phyloP scores from a whole-genome alignment of 345 rosid genomes.

The Populus pruinosa region DNA sequence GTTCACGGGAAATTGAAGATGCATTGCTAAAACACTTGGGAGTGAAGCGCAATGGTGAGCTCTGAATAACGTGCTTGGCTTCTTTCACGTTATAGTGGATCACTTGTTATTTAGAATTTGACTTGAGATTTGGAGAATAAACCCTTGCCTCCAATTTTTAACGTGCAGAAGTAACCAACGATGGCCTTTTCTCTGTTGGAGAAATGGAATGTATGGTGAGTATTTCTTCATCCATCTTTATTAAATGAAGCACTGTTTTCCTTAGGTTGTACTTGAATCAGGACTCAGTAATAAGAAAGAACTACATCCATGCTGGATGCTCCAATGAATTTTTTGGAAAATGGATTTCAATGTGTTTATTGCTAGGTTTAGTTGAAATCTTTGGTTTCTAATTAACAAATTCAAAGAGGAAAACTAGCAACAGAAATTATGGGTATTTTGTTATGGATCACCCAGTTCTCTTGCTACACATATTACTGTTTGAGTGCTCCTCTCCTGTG shows the following conservation, averaged over 20 bases:
- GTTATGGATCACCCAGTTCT: background rate
- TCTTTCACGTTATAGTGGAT: background rate
- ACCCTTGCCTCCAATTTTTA: conserved; percentile 12
- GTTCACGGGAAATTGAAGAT: conserved; percentile 86
- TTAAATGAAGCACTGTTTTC: background rate
- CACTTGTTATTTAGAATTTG: background rate
- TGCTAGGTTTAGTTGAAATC: background rate
- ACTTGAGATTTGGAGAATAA: conserved; percentile 7
- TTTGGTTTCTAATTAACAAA: background rate
- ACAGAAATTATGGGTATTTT: background rate
- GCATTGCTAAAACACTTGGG: conserved; percentile 88
- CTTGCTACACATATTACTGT: background rate
- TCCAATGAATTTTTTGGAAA: background rate
- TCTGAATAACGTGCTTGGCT: conserved; percentile 4
- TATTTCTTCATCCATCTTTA: conserved; percentile 5
- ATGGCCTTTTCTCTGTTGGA: conserved; percentile 96
- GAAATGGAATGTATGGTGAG: conserved; percentile 99
- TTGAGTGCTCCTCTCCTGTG: background rate
- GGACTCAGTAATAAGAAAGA: background rate
- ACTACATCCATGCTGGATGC: background rate
- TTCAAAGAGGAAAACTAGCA: background rate
- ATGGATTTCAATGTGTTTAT: background rate
- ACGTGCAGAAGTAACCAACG: conserved; percentile 85
- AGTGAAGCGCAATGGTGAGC: conserved; percentile 86
- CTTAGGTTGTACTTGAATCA: background rate